These are phyloP conservation scores for Zymoseptoria crescenta DNA, from an alignment of 2,329 filamentous ascomycete species.

Conservation along the genomic window DNA sequence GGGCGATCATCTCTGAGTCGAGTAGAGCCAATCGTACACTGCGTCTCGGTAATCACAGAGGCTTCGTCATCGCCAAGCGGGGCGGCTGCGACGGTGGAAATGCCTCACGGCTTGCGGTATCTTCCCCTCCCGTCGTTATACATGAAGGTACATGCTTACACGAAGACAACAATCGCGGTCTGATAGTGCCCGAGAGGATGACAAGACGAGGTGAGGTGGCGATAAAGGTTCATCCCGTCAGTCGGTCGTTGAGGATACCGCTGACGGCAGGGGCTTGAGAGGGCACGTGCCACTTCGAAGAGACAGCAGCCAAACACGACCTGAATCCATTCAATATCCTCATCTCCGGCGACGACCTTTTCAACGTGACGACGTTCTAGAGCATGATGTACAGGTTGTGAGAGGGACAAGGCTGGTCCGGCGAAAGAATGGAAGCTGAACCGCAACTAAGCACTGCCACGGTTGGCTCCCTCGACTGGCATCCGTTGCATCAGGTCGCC, in stretches of 20 bases:
- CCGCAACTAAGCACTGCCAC: too few species aligned
- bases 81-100: neutral
- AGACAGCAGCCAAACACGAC: neutral
- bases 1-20: neutral
- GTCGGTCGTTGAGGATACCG: neutral
- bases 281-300: neutral
- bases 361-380: too few species aligned
- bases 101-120: neutral
- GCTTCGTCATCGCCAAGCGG: neutral
- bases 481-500: too few species aligned
- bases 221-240: neutral
- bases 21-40: neutral
- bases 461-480: too few species aligned
- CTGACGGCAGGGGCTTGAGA: neutral
- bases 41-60: neutral
- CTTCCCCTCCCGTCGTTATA: neutral
- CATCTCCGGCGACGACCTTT: neutral
- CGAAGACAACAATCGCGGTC: too few species aligned
- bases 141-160: too few species aligned
- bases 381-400: too few species aligned
- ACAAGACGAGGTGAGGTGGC: neutral
- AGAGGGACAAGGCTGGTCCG: too few species aligned
- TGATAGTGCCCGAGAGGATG: neutral
- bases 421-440: too few species aligned
- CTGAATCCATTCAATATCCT: neutral